These are phyloP conservation scores for Babesia microti DNA, from an alignment of 169 alveolate species.

Conservation along the genomic window DNA sequence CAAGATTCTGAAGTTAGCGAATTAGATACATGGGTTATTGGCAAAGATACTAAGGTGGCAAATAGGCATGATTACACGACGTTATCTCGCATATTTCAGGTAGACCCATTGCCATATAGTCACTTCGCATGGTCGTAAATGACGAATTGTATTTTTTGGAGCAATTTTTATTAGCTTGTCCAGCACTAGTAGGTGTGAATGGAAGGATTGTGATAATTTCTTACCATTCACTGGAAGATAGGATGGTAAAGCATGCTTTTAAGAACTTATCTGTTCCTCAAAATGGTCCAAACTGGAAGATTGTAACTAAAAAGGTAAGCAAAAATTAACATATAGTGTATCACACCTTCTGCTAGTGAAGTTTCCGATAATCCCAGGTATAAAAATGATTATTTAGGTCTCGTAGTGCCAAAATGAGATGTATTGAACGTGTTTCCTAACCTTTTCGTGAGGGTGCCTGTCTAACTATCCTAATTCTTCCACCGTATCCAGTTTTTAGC, in stretches of 20 bases:
- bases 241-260: constrained; percentile 35
- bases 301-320: constrained; percentile 4
- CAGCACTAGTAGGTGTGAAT: constrained; percentile 32
- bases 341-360: constrained; percentile 28
- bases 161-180: constrained; percentile 32
- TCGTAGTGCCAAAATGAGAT: constrained; percentile 37
- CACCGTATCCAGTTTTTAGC: constrained; percentile 64
- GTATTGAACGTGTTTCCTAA: constrained; percentile 25
- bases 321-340: constrained; percentile 9
- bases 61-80: constrained; percentile 47
- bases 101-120: constrained; percentile 5
- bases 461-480: constrained; percentile 52
- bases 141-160: constrained; percentile 50
- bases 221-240: constrained; percentile 61
- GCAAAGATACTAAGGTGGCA: constrained; percentile 35
- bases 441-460: constrained; percentile 63
- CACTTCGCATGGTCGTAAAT: constrained; percentile 55
- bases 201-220: constrained; percentile 48
- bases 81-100: constrained; percentile 54
- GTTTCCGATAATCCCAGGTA: constrained; percentile 14
- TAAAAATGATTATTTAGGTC: constrained; percentile 4
- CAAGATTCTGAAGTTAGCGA: too few relatives aligned
- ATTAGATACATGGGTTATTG: too few relatives aligned
- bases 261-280: constrained; percentile 1
- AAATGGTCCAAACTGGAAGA: constrained; percentile 1